These are phyloP conservation scores for Cyberlindnera euphorbiiphila DNA, from an alignment of 805 yeast species.

Conservation along the genomic window DNA sequence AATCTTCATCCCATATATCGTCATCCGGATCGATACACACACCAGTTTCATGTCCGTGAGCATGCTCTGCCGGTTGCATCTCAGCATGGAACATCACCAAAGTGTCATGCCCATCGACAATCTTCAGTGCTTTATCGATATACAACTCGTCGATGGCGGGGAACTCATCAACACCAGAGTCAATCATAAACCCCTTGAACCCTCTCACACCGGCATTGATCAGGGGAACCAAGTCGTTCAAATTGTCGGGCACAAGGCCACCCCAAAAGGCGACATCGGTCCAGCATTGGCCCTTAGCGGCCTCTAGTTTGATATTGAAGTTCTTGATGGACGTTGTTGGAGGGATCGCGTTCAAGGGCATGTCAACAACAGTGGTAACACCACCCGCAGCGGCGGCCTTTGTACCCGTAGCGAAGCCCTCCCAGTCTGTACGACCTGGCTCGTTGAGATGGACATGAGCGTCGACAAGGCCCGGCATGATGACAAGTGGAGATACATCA, in stretches of 20 bases:
- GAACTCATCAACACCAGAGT: constrained; percentile 94
- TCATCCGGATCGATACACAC: constrained; percentile 8
- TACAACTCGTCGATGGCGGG: constrained; percentile 71
- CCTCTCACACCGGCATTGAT: constrained; percentile 88
- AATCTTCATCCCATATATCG: constrained; percentile 16
- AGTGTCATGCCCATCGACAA: constrained; percentile 60
- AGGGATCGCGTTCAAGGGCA: constrained; percentile 95
- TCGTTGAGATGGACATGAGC: constrained; percentile 94
- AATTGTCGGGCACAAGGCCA: constrained; percentile 80
- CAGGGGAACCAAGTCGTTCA: constrained; percentile 66
- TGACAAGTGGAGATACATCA: constrained; percentile 56
- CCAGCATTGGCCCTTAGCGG: constrained; percentile 82
- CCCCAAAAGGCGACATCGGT: constrained; percentile 97
- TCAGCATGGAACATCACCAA: constrained; percentile 93
- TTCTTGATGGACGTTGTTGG: constrained; percentile 86
- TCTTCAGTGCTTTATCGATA: constrained; percentile 62
- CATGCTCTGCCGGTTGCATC: constrained; percentile 50
- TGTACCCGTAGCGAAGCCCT: constrained; percentile 96
- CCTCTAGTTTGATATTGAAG: constrained; percentile 67
- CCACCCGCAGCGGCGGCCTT: constrained; percentile 95
- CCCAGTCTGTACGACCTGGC: constrained; percentile 99
- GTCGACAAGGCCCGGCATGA: constrained; percentile 90
- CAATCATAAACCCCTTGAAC: constrained; percentile 88
- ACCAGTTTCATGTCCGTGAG: constrained; percentile 27
- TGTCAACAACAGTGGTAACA: constrained; percentile 90